Percentiles rank a stretch among this genome's conserved stretches.
These are phyloP conservation scores for Linum lewisii DNA, from an alignment of 345 rosid genomes.

Conservation along the genomic window DNA sequence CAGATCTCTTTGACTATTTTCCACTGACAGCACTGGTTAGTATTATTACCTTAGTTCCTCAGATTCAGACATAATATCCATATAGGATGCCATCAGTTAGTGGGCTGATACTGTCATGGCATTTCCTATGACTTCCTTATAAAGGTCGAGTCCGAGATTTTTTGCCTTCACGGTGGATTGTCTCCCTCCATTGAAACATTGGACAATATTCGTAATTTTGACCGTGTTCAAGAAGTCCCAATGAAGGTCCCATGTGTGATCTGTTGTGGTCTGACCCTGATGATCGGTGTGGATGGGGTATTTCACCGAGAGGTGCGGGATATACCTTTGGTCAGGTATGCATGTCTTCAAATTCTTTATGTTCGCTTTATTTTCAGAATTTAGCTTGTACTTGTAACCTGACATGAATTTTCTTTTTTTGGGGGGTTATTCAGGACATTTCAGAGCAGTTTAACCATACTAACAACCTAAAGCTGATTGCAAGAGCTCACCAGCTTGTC, in stretches of 20 bases:
- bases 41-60: conserved; percentile 9
- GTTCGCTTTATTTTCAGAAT: too few relatives aligned
- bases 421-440: conserved; percentile 52
- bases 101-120: conserved; percentile 1
- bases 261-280: conserved; percentile 98
- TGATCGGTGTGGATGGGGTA: conserved; percentile 96
- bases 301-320: conserved; percentile 96
- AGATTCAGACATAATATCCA: too few relatives aligned
- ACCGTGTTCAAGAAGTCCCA: conserved; percentile 93
- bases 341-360: not conserved
- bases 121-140: conserved; percentile 5
- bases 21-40: conserved; percentile 96
- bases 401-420: not conserved
- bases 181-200: conserved; percentile 91
- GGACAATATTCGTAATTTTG: conserved; percentile 82
- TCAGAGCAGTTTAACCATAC: conserved; percentile 93
- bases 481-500: conserved; percentile 92
- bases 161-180: conserved; percentile 87
- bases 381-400: not conserved
- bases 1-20: conserved; percentile 91
- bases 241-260: conserved; percentile 98
- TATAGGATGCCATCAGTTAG: not conserved
- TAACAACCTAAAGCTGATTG: conserved; percentile 80
- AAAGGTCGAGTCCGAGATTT: conserved; percentile 94
- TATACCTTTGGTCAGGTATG: conserved; percentile 90